Conservation (phyloP, 140 eudicot genomes). For the Ambrosia hybrid region DNA sequence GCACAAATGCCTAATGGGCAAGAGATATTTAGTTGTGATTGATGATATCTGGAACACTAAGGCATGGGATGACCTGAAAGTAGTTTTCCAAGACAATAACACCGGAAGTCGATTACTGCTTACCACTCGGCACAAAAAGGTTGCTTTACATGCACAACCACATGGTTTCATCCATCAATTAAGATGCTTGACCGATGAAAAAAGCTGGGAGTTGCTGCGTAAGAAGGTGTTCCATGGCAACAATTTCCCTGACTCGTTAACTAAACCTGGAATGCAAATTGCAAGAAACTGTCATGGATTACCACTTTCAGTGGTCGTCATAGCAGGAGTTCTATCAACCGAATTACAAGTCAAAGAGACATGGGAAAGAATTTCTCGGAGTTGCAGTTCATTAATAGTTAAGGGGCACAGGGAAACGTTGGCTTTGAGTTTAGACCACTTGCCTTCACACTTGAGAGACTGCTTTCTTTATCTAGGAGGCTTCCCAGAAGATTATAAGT, state of each 20-base stretch:
- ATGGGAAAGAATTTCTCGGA: slow-evolving; percentile 21
- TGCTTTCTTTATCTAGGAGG: slow-evolving; percentile 47
- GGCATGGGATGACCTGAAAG: slow-evolving; percentile 33
- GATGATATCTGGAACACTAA: slow-evolving; percentile 49
- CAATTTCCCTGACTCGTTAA: slow-evolving; percentile 13
- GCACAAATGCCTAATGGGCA: slow-evolving; percentile 21
- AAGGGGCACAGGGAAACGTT: neutral
- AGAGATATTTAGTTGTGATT: slow-evolving; percentile 35
- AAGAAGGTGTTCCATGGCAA: slow-evolving; percentile 16
- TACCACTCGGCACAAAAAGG: slow-evolving; percentile 32
- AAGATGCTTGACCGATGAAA: slow-evolving; percentile 18
- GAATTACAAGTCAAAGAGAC: neutral
- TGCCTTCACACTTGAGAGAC: slow-evolving; percentile 33
- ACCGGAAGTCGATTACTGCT: slow-evolving; percentile 40
- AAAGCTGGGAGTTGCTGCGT: slow-evolving; percentile 35
- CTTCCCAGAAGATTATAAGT: slow-evolving; percentile 32
- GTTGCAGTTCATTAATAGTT: neutral
- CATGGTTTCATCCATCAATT: slow-evolving; percentile 13
- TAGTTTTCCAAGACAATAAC: slow-evolving; percentile 17
- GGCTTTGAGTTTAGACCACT: slow-evolving; percentile 19
- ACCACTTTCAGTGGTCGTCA: neutral
- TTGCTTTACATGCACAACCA: slow-evolving; percentile 16
- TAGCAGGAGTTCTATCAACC: slow-evolving; percentile 29
- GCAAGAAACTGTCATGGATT: slow-evolving; percentile 15
- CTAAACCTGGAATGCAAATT: slow-evolving; percentile 17